Percentiles rank a stretch among this genome's conserved stretches.
phyloP scores from a whole-genome alignment of 2,329 filamentous ascomycete genomes.

The Xylariaceae sp. region DNA sequence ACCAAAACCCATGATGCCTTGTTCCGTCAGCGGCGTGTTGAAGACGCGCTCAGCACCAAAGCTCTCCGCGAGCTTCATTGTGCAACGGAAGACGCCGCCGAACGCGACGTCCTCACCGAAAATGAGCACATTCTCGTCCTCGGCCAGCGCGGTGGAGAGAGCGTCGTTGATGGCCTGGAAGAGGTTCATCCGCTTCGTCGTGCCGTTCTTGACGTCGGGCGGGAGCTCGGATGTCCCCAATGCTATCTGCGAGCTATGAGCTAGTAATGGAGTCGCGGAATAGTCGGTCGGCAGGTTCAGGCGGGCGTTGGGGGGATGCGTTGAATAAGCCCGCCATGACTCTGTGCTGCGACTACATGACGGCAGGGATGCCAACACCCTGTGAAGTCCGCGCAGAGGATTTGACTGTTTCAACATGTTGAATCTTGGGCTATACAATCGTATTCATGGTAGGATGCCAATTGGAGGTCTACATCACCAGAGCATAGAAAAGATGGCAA shows the following conservation, averaged over 20 bases:
- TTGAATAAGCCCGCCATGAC: slow-evolving; percentile 40
- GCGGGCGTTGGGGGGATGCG: slow-evolving; percentile 54
- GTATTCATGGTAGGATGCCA: slow-evolving; percentile 11
- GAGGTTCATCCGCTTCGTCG: slow-evolving; percentile 84
- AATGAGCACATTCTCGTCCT: slow-evolving; percentile 80
- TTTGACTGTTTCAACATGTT: slow-evolving; percentile 20
- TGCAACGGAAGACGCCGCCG: slow-evolving; percentile 92
- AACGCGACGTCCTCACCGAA: slow-evolving; percentile 98
- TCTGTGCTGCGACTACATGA: slow-evolving; percentile 3
- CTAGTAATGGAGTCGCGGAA: slow-evolving; percentile 71
- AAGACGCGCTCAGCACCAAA: slow-evolving; percentile 89
- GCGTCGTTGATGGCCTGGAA: slow-evolving; percentile 94
- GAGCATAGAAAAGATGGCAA: too few relatives aligned
- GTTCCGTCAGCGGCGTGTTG: slow-evolving; percentile 91
- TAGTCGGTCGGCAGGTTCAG: slow-evolving; percentile 90
- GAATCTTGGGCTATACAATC: slow-evolving; percentile 3
- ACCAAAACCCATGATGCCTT: slow-evolving; percentile 90
- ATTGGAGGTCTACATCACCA: slow-evolving; percentile 1
- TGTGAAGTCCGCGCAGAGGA: slow-evolving; percentile 17
- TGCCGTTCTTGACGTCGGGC: slow-evolving; percentile 56
- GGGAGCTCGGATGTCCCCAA: slow-evolving; percentile 70
- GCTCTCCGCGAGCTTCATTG: slow-evolving; percentile 82
- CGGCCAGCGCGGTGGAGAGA: slow-evolving; percentile 72
- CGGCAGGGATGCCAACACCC: slow-evolving; percentile 14
- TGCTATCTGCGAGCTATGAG: slow-evolving; percentile 71